These are phyloP conservation scores for Corrigiola litoralis DNA, from an alignment of 179 eudicot genomes.

Conservation along the genomic window DNA sequence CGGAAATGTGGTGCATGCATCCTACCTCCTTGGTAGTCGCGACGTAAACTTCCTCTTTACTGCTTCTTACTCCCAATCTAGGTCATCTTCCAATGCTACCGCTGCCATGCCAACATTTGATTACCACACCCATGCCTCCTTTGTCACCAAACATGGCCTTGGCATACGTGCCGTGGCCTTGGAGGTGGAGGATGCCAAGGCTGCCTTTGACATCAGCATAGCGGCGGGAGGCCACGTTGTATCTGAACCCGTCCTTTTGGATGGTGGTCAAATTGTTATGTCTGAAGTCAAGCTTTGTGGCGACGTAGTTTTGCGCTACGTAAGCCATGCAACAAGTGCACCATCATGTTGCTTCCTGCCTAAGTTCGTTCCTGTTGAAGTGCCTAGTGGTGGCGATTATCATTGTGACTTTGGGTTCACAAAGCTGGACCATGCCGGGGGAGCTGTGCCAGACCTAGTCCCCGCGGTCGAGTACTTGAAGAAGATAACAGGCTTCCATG, in stretches of 20 bases:
- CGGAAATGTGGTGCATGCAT: conserved; percentile 17
- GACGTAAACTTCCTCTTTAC: conserved; percentile 13
- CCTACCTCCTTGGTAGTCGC: conserved; percentile 7
- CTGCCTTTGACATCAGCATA: background rate
- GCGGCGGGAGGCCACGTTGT: background rate
- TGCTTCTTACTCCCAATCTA: conserved; percentile 1
- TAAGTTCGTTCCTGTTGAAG: background rate
- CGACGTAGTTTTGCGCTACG: conserved; percentile 5
- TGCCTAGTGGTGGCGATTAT: background rate
- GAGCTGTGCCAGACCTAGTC: conserved; percentile 6
- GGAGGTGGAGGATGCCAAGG: conserved; percentile 6
- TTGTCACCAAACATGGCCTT: conserved; percentile 3
- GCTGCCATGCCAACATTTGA: conserved; percentile 9
- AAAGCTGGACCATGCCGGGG: conserved; percentile 9
- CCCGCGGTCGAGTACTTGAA: background rate
- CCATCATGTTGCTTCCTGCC: conserved; percentile 8
- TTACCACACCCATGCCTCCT: background rate
- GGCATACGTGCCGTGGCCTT: conserved; percentile 13
- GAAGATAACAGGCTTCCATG: conserved; percentile 13
- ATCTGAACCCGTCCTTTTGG: background rate
- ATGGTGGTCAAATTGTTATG: background rate
- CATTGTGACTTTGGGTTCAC: background rate
- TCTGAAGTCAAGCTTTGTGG: conserved; percentile 17
- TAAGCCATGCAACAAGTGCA: conserved; percentile 8
- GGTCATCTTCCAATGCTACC: background rate